Base-by-base conservation (phyloP, 129 eudicot species). In the Cynara cardunculus region DNA sequence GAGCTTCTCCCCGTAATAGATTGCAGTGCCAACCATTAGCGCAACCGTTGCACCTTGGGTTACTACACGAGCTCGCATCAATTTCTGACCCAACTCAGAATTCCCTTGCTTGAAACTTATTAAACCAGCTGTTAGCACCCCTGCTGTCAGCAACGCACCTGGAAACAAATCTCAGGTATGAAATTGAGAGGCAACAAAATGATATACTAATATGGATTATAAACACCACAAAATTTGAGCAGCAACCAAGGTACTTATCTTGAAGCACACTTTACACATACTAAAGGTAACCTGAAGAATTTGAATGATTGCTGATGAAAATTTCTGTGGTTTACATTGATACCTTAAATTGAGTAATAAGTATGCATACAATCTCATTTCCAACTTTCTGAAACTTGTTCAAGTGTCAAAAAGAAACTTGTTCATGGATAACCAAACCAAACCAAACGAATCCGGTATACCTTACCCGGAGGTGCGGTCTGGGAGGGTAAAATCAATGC, bases 31-130 rank as follows among this genome's bases (percentile, higher is more conserved):
- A 73, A 94, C 93, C 97, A 91, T 91, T 16, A 94, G 86, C 11
- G 96, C 96, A 77, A 91, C 96, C 0, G 96, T 94, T 28, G 87
- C 97, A 83, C 98, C 98, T 86, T 94, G 98, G 28, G 85, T 94
- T 10, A 90, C 88, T 37, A 91, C 97, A 71, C 96, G 97, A 75
- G 96, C 96, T 75, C 96, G 77, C 96, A 94, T 91, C 46, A 90
- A 82, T 65, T 81, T 86, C 85, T 91, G 96, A 78, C 96, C 98
- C 77, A 94, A 78, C 66, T 79, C 85, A 5, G 94, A 86, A 66
- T 94, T 94, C 62, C 98, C 97, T 72, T 81, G 83, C 80, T 86
- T 85, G 90, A 88, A 94, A 78, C 97, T 94, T 69, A 91, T 87
- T 8, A 93, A 84, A 74, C 96, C 97, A 5, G 96, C 96, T 3